Evolutionary conservation across 1,139 yeast genomes (phyloP).

Genomic region (Debaryomyces psychrophilus): DNA sequence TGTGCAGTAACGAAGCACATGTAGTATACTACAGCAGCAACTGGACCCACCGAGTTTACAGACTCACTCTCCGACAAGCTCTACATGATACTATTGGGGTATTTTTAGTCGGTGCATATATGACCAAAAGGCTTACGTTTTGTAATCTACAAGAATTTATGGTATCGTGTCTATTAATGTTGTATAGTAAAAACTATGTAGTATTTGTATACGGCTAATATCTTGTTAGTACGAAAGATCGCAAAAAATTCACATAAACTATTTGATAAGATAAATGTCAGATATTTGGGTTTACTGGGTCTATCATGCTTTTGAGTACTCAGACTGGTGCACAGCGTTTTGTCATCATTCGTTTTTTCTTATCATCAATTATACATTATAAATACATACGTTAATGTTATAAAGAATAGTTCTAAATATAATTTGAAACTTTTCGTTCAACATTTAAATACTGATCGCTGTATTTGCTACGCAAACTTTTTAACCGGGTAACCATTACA

Average conservation of each 20-base stretch:
- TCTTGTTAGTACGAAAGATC: conserved; percentile 1
- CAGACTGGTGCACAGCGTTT: conserved; percentile 60
- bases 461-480: neutral
- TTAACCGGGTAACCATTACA: conserved; percentile 4
- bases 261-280: conserved; percentile 24
- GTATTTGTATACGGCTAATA: neutral
- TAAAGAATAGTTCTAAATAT: neutral
- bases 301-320: conserved; percentile 49
- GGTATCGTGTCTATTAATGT: neutral
- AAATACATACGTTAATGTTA: conserved; percentile 5
- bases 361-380: conserved; percentile 3
- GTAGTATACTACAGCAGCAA: no score
- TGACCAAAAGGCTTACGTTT: no score
- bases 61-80: no score
- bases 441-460: neutral
- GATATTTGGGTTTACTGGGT: conserved; percentile 55
- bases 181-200: neutral
- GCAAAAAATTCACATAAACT: neutral
- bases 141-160: neutral
- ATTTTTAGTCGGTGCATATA: no score
- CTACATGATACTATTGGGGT: no score
- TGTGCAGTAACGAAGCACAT: neutral
- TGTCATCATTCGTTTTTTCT: conserved; percentile 38
- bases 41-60: no score
- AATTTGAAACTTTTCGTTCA: neutral